phyloP scores from a whole-genome alignment of 2,329 filamentous ascomycete genomes.

The Venturia effusa region DNA sequence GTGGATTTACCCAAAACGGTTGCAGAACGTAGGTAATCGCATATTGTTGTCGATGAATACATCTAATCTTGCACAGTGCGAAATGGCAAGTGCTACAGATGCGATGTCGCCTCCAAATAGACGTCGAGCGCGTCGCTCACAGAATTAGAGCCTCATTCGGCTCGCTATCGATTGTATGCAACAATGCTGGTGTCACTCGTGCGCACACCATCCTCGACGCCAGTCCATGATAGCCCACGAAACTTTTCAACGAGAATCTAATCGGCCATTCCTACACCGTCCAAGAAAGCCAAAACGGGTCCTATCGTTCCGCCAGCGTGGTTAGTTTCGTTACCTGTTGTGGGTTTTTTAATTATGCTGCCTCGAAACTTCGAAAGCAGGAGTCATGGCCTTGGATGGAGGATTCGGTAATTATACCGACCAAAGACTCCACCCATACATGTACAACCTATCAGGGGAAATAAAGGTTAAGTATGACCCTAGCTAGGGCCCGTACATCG shows the following conservation, averaged over 20 bases:
- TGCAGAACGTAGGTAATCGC: background rate
- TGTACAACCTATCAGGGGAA: too few relatives aligned
- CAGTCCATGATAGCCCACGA: constrained; percentile 32
- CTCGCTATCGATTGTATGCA: constrained; percentile 36
- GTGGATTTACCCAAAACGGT: background rate
- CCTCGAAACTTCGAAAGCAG: constrained; percentile 43
- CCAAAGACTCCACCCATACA: too few relatives aligned
- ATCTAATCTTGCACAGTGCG: background rate
- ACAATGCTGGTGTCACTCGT: constrained; percentile 40
- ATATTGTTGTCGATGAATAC: background rate
- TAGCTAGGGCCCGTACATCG: too few relatives aligned
- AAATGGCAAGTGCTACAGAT: constrained; percentile 28
- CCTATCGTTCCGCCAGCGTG: constrained; percentile 46
- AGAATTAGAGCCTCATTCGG: constrained; percentile 30
- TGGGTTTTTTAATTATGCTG: constrained; percentile 42
- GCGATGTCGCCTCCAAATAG: constrained; percentile 39
- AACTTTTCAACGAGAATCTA: constrained; percentile 42
- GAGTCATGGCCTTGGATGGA: constrained; percentile 44
- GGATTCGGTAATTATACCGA: constrained; percentile 23
- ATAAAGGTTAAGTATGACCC: too few relatives aligned
- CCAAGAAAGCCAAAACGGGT: constrained; percentile 38
- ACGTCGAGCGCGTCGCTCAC: constrained; percentile 31
- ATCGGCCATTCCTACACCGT: constrained; percentile 41
- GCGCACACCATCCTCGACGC: constrained; percentile 37
- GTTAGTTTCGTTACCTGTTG: constrained; percentile 38